phyloP scores from a whole-genome alignment of 371 early-diverging fungal species.

The Lichtheimia ornata region DNA sequence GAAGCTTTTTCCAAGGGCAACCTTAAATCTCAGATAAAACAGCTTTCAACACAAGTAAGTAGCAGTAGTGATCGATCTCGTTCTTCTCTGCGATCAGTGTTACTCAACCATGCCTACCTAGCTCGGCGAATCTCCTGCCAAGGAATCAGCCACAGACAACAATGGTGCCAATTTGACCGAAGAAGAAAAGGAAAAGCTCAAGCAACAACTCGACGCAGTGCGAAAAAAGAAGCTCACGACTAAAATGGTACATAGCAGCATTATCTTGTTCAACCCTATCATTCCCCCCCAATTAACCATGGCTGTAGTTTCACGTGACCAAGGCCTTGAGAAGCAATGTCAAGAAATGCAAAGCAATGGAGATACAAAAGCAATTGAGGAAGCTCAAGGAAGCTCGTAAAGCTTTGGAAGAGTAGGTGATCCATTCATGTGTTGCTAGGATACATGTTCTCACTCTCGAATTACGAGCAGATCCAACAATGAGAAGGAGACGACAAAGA shows the following conservation, averaged over 20 bases:
- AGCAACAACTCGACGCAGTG: constrained; percentile 10
- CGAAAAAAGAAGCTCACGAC: constrained; percentile 34
- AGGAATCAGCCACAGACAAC: neutral
- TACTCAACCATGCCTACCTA: neutral
- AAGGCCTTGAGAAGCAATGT: constrained; percentile 32
- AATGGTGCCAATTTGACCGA: neutral
- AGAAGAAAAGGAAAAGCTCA: constrained; percentile 3
- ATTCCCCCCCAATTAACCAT: neutral
- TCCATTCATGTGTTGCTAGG: too few relatives aligned
- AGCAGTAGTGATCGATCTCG: neutral
- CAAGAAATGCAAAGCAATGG: constrained; percentile 36
- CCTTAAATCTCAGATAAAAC: neutral
- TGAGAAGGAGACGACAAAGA: constrained; percentile 10
- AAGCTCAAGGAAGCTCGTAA: constrained; percentile 27
- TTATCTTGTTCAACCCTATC: neutral
- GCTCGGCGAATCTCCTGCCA: neutral
- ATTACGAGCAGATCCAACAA: neutral
- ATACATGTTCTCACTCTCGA: too few relatives aligned
- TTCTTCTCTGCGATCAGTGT: neutral
- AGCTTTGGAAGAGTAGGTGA: constrained; percentile 17
- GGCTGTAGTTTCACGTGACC: constrained; percentile 34
- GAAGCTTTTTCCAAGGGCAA: constrained; percentile 1
- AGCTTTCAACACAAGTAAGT: neutral
- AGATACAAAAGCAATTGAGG: constrained; percentile 38
- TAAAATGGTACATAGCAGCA: constrained; percentile 30